These are phyloP conservation scores for Aulographum hederae DNA, from an alignment of 2,329 filamentous ascomycete species.

Conservation along the genomic window DNA sequence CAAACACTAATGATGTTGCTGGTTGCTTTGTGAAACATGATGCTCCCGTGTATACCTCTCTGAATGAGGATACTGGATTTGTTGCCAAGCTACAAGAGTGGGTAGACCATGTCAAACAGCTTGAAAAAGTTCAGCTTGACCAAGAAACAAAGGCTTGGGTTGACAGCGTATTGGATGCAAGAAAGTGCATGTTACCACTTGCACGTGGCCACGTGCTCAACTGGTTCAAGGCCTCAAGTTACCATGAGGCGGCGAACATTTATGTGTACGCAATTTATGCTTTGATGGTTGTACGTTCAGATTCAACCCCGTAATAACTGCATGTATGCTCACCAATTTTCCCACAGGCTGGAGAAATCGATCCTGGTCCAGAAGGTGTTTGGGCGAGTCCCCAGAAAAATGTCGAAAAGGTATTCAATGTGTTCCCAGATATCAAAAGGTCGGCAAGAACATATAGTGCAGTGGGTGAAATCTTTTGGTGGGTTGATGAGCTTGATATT, in stretches of 20 bases:
- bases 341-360: too few species aligned
- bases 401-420: not conserved
- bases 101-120: not conserved
- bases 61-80: slow-evolving; percentile 4
- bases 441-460: not conserved
- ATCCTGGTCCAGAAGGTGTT: not conserved
- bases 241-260: too few species aligned
- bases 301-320: too few species aligned
- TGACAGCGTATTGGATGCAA: too few species aligned
- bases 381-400: not conserved
- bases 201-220: not conserved
- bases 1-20: slow-evolving; percentile 6
- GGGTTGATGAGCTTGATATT: too few species aligned
- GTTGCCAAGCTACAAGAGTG: slow-evolving; percentile 2
- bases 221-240: not conserved
- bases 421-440: slow-evolving; percentile 1
- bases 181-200: not conserved
- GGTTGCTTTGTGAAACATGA: slow-evolving; percentile 1
- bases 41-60: not conserved
- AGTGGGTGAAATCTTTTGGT: not conserved
- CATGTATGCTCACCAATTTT: too few species aligned
- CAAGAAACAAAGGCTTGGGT: not conserved
- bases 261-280: not conserved
- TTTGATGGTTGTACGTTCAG: not conserved
- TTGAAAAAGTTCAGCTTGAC: not conserved